These are phyloP conservation scores for Scutellaria galericulata DNA, from an alignment of 257 asterid genomes.

Conservation along the genomic window DNA sequence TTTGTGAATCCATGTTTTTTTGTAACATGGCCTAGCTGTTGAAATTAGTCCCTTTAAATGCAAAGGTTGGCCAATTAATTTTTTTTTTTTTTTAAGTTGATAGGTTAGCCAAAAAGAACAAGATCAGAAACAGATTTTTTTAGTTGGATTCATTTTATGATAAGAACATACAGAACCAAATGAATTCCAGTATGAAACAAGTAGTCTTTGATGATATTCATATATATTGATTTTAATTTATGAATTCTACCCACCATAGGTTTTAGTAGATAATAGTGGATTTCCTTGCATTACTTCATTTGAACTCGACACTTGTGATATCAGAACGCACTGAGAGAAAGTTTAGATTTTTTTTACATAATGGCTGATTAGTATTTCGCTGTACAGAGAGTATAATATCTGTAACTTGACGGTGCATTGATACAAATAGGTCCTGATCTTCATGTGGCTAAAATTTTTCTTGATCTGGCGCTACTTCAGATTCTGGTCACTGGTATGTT, in stretches of 20 bases:
- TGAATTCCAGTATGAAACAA: background rate
- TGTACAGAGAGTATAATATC: slow-evolving; percentile 19
- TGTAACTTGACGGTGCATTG: slow-evolving; percentile 21
- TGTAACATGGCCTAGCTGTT: slow-evolving; percentile 9
- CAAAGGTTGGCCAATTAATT: background rate
- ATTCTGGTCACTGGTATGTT: slow-evolving; percentile 89
- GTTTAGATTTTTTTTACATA: slow-evolving; percentile 9
- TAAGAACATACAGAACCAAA: slow-evolving; percentile 9
- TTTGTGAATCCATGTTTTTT: slow-evolving; percentile 31
- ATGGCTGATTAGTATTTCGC: slow-evolving; percentile 5
- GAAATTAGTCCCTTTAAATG: slow-evolving; percentile 20
- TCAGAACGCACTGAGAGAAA: slow-evolving; percentile 18
- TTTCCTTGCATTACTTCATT: slow-evolving; percentile 20
- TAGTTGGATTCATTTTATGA: background rate
- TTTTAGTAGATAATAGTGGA: slow-evolving; percentile 13
- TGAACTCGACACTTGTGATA: slow-evolving; percentile 1
- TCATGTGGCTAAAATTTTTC: slow-evolving; percentile 98
- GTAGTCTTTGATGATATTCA: slow-evolving; percentile 4
- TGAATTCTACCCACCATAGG: slow-evolving; percentile 14
- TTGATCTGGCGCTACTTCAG: slow-evolving; percentile 96
- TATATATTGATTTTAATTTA: slow-evolving; percentile 2
- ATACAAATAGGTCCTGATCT: slow-evolving; percentile 76
- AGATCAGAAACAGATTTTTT: slow-evolving; percentile 20
- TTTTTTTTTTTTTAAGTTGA: too few species aligned
- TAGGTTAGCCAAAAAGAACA: too few species aligned